Conservation (phyloP, 495 filamentous ascomycete genomes). For the Oidiodendron maius region DNA sequence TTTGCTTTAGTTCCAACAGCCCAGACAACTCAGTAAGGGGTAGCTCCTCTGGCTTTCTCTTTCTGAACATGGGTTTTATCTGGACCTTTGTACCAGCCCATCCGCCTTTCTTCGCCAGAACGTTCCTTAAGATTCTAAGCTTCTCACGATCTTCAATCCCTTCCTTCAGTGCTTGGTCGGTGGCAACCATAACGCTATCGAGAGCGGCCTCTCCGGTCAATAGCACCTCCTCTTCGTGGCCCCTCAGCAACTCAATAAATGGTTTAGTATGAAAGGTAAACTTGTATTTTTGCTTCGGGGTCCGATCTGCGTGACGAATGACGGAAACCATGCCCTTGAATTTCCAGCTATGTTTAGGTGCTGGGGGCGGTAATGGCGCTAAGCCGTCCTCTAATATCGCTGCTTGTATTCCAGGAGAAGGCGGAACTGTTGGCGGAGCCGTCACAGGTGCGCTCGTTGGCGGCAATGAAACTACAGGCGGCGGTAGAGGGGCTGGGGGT, state of each 20-base stretch:
- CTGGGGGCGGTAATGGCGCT: constrained; percentile 60
- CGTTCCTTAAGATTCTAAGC: constrained; percentile 74
- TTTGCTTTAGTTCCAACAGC: too few species aligned
- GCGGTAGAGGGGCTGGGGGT: constrained; percentile 14
- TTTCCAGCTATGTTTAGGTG: constrained; percentile 94
- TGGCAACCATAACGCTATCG: constrained; percentile 81
- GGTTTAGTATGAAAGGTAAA: constrained; percentile 97
- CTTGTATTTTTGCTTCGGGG: constrained; percentile 98
- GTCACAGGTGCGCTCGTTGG: constrained; percentile 33
- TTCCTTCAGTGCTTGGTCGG: constrained; percentile 67
- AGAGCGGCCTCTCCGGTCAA: constrained; percentile 88
- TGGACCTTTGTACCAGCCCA: constrained; percentile 98
- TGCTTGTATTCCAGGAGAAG: constrained; percentile 28
- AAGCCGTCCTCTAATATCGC: constrained; percentile 30
- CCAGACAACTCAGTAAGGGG: neutral
- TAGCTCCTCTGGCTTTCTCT: constrained; percentile 52
- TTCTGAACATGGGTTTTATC: constrained; percentile 97
- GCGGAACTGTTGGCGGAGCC: constrained; percentile 34
- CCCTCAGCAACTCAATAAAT: constrained; percentile 88
- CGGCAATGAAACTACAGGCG: constrained; percentile 11
- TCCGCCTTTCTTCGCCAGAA: constrained; percentile 81
- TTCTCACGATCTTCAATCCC: constrained; percentile 82
- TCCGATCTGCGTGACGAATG: constrained; percentile 91
- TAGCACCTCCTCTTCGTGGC: constrained; percentile 93
- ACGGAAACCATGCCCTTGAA: constrained; percentile 98